A percentile compares a stretch with the other conserved stretches of the same genome.
These are phyloP conservation scores for Trichophyton benhamiae DNA, from an alignment of 2,329 filamentous ascomycete species.

Conservation along the genomic window DNA sequence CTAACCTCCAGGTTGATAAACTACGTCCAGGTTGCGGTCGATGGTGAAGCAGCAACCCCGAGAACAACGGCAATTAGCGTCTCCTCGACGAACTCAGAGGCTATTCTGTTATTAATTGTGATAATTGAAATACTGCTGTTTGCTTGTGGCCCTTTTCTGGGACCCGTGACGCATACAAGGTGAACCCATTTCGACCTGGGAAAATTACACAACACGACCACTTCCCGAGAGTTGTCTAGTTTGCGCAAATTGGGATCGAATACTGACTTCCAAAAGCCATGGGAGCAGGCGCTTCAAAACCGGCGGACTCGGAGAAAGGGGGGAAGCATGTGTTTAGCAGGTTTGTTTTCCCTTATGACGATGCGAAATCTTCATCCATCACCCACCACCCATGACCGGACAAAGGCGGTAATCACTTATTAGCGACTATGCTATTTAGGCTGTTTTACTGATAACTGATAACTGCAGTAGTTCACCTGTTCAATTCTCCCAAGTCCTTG, in stretches of 20 bases:
- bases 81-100: background rate
- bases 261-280: constrained; percentile 26
- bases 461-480: constrained; percentile 47
- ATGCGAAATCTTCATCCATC: background rate
- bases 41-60: background rate
- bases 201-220: background rate
- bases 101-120: background rate
- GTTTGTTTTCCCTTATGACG: constrained; percentile 31
- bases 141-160: background rate
- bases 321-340: constrained; percentile 51
- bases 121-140: background rate
- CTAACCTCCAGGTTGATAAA: background rate
- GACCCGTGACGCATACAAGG: background rate
- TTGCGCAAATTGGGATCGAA: background rate
- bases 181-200: background rate
- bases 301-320: constrained; percentile 34
- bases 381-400: background rate
- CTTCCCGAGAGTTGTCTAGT: background rate
- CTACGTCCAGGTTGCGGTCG: background rate
- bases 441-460: constrained; percentile 15
- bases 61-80: background rate
- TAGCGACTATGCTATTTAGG: background rate
- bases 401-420: background rate
- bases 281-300: constrained; percentile 53
- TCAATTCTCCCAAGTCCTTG: constrained; percentile 66